A percentile compares a stretch with the other conserved stretches of the same genome.
Conservation (phyloP, 2,329 filamentous ascomycete genomes). For the Westerdykella sp. region DNA sequence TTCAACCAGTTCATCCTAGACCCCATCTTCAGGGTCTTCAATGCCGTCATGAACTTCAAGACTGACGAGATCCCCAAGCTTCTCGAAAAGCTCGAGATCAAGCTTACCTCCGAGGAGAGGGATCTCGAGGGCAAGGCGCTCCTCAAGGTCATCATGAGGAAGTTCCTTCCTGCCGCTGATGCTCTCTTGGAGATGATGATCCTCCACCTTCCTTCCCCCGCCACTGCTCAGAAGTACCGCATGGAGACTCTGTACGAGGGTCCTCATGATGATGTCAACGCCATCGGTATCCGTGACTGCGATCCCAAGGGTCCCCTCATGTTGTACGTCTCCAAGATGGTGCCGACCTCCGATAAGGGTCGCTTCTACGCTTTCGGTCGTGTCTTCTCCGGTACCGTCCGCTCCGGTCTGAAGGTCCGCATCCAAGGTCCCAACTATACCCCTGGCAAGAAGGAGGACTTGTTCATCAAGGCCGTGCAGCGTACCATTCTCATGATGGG, state of each 20-base stretch:
- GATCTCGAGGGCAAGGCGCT: constrained; percentile 96
- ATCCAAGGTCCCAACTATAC: constrained; percentile 99
- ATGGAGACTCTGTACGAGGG: constrained; percentile 98
- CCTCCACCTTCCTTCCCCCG: constrained; percentile 93
- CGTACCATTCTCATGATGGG: constrained; percentile 99
- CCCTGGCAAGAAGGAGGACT: constrained; percentile 96
- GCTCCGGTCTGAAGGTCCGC: constrained; percentile 97
- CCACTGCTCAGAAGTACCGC: constrained; percentile 96
- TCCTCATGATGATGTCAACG: constrained; percentile 83
- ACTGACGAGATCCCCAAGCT: constrained; percentile 81
- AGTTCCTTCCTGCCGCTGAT: constrained; percentile 97
- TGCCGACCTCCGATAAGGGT: constrained; percentile 98
- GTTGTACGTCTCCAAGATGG: constrained; percentile 99
- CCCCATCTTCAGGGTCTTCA: constrained; percentile 99
- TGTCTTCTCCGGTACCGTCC: constrained; percentile 99
- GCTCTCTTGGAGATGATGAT: constrained; percentile 99
- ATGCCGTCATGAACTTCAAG: constrained; percentile 96
- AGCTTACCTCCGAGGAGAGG: constrained; percentile 79
- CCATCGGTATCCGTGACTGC: constrained; percentile 97
- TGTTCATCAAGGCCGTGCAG: constrained; percentile 99
- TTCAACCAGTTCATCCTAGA: constrained; percentile 99
- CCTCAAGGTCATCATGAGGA: constrained; percentile 96
- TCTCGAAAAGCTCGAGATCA: constrained; percentile 89
- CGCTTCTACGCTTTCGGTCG: constrained; percentile 99
- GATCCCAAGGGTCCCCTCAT: constrained; percentile 97